A percentile compares a stretch with the other conserved stretches of the same genome.
These are phyloP conservation scores for Didymosphaeria variabile DNA, from an alignment of 2,329 filamentous ascomycete species.

Conservation along the genomic window DNA sequence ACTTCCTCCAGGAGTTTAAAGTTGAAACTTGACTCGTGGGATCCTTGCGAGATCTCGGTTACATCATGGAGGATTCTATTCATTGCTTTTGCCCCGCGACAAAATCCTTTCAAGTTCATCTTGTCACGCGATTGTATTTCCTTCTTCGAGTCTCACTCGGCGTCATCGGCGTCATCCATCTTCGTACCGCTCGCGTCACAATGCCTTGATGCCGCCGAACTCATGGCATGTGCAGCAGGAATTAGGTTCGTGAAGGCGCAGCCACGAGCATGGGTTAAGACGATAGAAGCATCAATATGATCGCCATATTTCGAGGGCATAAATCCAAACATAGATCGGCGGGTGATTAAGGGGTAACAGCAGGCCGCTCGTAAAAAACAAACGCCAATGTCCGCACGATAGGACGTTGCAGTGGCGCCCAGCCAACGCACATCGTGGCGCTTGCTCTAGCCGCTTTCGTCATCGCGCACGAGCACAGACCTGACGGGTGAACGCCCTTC, in stretches of 20 bases:
- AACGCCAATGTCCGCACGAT: conserved; percentile 9
- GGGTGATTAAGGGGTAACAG: conserved; percentile 16
- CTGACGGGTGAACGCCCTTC: conserved; percentile 14
- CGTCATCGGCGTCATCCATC: background rate
- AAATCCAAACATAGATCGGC: conserved; percentile 9
- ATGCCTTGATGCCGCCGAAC: background rate
- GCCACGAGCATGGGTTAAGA: conserved; percentile 4
- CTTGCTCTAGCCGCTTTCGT: conserved; percentile 1
- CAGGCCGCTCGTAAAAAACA: conserved; percentile 13
- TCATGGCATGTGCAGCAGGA: conserved; percentile 7
- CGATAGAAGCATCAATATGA: conserved; percentile 7
- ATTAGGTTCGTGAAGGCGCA: conserved; percentile 7
- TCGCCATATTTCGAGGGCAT: conserved; percentile 3
- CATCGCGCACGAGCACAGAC: background rate
- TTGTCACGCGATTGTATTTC: background rate
- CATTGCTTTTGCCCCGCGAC: background rate
- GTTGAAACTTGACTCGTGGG: background rate
- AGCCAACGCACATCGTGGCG: conserved; percentile 10
- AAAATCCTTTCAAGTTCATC: background rate
- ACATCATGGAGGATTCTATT: background rate
- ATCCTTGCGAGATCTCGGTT: background rate
- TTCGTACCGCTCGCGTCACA: background rate
- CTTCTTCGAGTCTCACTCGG: background rate
- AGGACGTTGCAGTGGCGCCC: conserved; percentile 11
- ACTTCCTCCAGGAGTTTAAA: too few species aligned